These are phyloP conservation scores for Hevea brasiliensis DNA, from an alignment of 345 rosid genomes.

Conservation along the genomic window DNA sequence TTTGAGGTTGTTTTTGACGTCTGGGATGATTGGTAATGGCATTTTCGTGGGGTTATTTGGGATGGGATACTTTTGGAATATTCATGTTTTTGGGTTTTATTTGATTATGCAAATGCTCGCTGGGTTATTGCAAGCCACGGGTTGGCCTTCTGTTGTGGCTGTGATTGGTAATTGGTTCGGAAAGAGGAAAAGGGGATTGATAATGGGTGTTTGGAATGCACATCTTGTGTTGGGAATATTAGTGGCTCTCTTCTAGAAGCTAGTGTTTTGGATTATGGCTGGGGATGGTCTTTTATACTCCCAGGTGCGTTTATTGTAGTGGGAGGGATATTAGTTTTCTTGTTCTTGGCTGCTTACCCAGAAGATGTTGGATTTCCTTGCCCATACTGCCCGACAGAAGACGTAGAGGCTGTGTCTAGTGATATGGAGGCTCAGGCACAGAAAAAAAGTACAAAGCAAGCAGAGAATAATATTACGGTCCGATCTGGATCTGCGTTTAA, in stretches of 20 bases:
- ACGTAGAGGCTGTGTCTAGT: conserved; percentile 3
- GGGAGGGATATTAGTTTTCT: conserved; percentile 72
- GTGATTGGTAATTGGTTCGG: conserved; percentile 95
- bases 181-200: conserved; percentile 87
- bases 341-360: conserved; percentile 84
- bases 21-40: conserved; percentile 92
- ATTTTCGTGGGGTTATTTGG: conserved; percentile 84
- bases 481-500: conserved; percentile 41
- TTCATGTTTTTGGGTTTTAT: conserved; percentile 70
- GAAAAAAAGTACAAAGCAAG: conserved; percentile 22
- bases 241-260: conserved; percentile 93
- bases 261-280: conserved; percentile 76
- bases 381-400: conserved; percentile 25
- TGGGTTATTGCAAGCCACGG: conserved; percentile 88
- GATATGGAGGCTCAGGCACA: conserved; percentile 43
- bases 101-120: conserved; percentile 82
- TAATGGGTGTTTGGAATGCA: conserved; percentile 98
- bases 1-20: conserved; percentile 74
- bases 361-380: conserved; percentile 82
- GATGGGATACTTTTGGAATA: conserved; percentile 81
- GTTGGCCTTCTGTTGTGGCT: conserved; percentile 99
- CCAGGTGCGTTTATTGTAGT: conserved; percentile 70
- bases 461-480: background rate
- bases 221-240: conserved; percentile 89
- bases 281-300: conserved; percentile 94